A percentile compares a stretch with the other conserved stretches of the same genome.
Evolutionary conservation across 2,329 filamentous ascomycete species (phyloP).

Genomic region (Orbilia oligospora): DNA sequence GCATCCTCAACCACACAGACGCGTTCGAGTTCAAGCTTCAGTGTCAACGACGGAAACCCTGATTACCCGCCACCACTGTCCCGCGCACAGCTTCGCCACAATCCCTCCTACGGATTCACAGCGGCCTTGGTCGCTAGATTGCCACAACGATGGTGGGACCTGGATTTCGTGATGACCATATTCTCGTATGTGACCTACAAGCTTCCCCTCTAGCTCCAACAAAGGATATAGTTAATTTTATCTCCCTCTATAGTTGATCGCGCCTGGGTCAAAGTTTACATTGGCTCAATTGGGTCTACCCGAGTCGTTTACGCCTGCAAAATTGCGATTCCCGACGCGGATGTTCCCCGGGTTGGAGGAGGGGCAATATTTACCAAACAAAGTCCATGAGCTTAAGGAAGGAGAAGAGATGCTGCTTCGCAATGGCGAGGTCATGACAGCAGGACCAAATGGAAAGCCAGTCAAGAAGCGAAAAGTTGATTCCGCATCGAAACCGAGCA

Average conservation of each 20-base stretch:
- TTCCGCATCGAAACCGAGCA: slow-evolving; percentile 25
- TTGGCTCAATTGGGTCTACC: slow-evolving; percentile 90
- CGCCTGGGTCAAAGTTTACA: slow-evolving; percentile 88
- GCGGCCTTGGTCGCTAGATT: not conserved
- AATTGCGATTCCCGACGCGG: slow-evolving; percentile 86
- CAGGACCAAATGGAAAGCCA: slow-evolving; percentile 50
- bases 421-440: slow-evolving; percentile 49
- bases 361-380: slow-evolving; percentile 85
- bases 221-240: slow-evolving; percentile 25
- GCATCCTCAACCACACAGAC: slow-evolving; percentile 26
- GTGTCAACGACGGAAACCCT: not conserved
- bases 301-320: slow-evolving; percentile 92
- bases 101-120: not conserved
- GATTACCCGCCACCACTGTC: not conserved
- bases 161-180: slow-evolving; percentile 64
- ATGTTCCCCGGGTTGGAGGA: slow-evolving; percentile 88
- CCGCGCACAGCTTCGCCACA: not conserved
- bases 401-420: slow-evolving; percentile 65
- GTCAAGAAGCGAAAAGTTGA: slow-evolving; percentile 59
- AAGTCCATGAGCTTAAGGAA: slow-evolving; percentile 78
- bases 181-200: slow-evolving; percentile 61
- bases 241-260: slow-evolving; percentile 73
- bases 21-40: slow-evolving; percentile 44
- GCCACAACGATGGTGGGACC: slow-evolving; percentile 41
- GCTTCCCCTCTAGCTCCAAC: not conserved